A percentile compares a stretch with the other conserved stretches of the same genome.
Conservation (phyloP, 768 basidiomycete species). For the Termitomyces sp. region DNA sequence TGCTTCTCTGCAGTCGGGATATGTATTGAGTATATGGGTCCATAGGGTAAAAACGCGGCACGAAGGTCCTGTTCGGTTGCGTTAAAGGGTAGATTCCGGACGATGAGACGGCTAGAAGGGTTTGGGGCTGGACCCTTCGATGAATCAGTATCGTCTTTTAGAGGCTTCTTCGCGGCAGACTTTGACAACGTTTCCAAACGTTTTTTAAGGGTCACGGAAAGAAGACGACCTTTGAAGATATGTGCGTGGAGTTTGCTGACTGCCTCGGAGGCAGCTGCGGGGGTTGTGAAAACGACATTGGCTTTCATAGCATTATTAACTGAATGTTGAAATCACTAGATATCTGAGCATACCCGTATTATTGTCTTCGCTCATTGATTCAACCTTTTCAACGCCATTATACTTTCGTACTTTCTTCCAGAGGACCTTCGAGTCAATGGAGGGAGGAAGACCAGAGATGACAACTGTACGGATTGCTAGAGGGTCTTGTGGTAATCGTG, state of each 20-base stretch:
- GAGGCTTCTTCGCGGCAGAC: slow-evolving; percentile 25
- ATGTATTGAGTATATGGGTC: slow-evolving; percentile 82
- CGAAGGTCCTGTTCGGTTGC: slow-evolving; percentile 83
- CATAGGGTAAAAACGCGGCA: slow-evolving; percentile 81
- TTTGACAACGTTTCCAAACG: slow-evolving; percentile 67
- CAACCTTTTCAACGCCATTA: slow-evolving; percentile 69
- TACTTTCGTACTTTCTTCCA: slow-evolving; percentile 90
- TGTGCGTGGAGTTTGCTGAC: slow-evolving; percentile 85
- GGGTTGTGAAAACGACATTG: slow-evolving; percentile 67
- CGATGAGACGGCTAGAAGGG: slow-evolving; percentile 78
- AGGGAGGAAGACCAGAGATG: slow-evolving; percentile 65
- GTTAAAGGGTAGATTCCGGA: slow-evolving; percentile 87
- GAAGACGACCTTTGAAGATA: slow-evolving; percentile 82
- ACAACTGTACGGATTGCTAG: slow-evolving; percentile 81
- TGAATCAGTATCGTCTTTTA: slow-evolving; percentile 15
- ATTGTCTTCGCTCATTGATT: slow-evolving; percentile 40
- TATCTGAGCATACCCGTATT: slow-evolving; percentile 39
- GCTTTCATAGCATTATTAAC: slow-evolving; percentile 35
- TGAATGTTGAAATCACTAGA: neutral
- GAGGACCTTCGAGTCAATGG: slow-evolving; percentile 59
- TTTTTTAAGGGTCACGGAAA: slow-evolving; percentile 89
- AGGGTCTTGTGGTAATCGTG: slow-evolving; percentile 53
- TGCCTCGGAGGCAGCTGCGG: slow-evolving; percentile 65
- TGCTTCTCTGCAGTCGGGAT: slow-evolving; percentile 51
- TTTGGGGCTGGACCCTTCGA: slow-evolving; percentile 43